Base-by-base conservation (phyloP, 192 early-diverging fungal genomes). In the Entomortierella parvispora region DNA sequence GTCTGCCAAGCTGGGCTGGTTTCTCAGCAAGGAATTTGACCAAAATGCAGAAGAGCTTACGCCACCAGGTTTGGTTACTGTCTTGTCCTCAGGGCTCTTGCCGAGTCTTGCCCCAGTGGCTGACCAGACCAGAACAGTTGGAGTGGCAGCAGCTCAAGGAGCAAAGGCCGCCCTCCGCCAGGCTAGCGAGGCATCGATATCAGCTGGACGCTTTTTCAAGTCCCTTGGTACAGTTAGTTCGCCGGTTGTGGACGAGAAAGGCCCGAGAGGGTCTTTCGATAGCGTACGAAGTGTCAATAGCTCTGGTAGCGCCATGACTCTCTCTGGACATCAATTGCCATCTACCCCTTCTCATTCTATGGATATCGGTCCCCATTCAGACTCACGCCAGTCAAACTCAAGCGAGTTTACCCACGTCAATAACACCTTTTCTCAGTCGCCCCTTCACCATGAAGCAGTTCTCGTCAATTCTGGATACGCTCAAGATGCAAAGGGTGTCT, bases 201-300 rank as follows among this genome's bases (percentile, higher is more conserved):
- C 74, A 2, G 74, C 74, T 0, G 74, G 74, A 40, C 44, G 74
- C 15, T 77, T 77, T 37, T 77, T 77, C 66, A 77, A 77, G 61
- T 77, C 74, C 3, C 45, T 77, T 10, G 74, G 74, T 18, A 48
- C 51, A 4, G 64, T 42, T 15, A 58, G 53, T 43, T 40, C 64
- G 3, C 71, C 65, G 44, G 29, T 62, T 7, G 25, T 23, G 17
- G 28, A 44, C 0, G 71, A 75, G 18, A 62, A 77, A 44, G 26
- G 11, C 2, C 22, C 23, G 29, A 51, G 74, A 10, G 74, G 66
- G 11, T 77, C 74, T 2, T 77, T 68, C 18, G 74, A 77, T 20
- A 77, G 74, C 33, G 33, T 58, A 11, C 46, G 56, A 55, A 72
- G 70, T 28, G 50, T 54, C 42, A 62, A 47, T 40, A 77, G 74